phyloP scores from a whole-genome alignment of 306 rosid genomes.

The Cucumis cinereus region DNA sequence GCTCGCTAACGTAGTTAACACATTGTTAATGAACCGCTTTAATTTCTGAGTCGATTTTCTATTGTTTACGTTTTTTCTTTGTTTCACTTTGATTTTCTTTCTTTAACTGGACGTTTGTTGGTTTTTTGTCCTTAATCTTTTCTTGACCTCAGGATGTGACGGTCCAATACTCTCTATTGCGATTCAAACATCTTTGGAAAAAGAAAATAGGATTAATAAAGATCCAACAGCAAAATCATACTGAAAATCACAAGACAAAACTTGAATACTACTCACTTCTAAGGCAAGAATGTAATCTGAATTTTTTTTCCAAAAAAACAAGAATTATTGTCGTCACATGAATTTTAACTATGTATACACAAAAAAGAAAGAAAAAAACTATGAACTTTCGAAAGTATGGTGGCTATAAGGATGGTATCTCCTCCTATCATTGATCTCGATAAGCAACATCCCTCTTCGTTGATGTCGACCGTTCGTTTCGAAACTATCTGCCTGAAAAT shows the following conservation, averaged over 20 bases:
- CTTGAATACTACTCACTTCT: too few species aligned
- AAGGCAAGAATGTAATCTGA: neutral
- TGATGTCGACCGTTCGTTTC: neutral
- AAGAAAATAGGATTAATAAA: neutral
- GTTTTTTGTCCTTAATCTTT: too few species aligned
- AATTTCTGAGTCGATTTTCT: too few species aligned
- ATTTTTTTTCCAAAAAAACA: neutral
- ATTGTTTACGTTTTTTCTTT: too few species aligned
- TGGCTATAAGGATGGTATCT: neutral
- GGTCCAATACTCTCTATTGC: neutral
- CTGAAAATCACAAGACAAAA: neutral
- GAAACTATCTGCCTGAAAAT: neutral
- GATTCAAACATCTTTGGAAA: too few species aligned
- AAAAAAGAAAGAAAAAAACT: too few species aligned
- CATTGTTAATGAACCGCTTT: too few species aligned
- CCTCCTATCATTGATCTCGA: neutral
- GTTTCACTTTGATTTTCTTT: too few species aligned
- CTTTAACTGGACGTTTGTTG: too few species aligned
- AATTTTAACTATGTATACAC: neutral
- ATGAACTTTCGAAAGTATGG: neutral
- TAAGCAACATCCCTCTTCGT: neutral
- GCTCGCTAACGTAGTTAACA: too few species aligned
- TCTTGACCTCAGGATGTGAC: too few species aligned
- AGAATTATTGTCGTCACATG: neutral
- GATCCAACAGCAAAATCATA: neutral